A percentile compares a stretch with the other conserved stretches of the same genome.
Conservation (phyloP, 371 early-diverging fungal species). For the Blastocladiella emersonii region DNA sequence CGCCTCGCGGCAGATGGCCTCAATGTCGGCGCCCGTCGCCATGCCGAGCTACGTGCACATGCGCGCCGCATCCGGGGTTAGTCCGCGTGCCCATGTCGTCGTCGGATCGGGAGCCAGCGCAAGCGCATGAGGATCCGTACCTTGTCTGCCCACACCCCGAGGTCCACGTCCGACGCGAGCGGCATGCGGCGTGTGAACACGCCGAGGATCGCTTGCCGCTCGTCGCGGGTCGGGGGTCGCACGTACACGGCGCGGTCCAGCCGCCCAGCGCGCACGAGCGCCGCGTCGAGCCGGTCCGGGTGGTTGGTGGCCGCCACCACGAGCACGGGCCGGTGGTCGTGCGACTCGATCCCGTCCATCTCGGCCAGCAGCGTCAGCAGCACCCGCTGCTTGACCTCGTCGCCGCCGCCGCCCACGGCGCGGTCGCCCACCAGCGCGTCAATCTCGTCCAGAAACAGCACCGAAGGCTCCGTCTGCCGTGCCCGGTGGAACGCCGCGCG, state of each 20-base stretch:
- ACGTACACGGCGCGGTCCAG: conserved; percentile 88
- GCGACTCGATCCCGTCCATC: conserved; percentile 94
- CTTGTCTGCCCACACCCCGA: conserved; percentile 42
- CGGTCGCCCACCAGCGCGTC: conserved; percentile 38
- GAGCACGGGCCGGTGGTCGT: conserved; percentile 36
- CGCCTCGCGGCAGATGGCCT: conserved; percentile 92
- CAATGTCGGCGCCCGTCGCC: conserved; percentile 96
- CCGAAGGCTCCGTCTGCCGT: conserved; percentile 66
- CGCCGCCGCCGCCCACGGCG: conserved; percentile 36
- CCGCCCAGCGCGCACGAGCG: conserved; percentile 87
- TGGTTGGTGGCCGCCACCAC: conserved; percentile 87
- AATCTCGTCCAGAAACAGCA: conserved; percentile 85
- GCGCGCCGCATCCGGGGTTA: no score
- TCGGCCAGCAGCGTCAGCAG: conserved; percentile 85
- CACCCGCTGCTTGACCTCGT: conserved; percentile 76
- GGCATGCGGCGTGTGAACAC: conserved; percentile 75
- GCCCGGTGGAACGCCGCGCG: conserved; percentile 75
- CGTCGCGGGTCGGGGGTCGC: conserved; percentile 63
- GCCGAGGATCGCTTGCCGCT: conserved; percentile 66
- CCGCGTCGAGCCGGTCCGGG: conserved; percentile 89
- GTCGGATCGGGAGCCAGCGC: no score
- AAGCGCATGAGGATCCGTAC: no score
- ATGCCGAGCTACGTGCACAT: conserved; percentile 59
- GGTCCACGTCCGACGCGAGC: conserved; percentile 49
- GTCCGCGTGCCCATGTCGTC: no score